A percentile compares a stretch with the other conserved stretches of the same genome.
Conservation (phyloP, 305 asterid species). For the Solanum hybrid region DNA sequence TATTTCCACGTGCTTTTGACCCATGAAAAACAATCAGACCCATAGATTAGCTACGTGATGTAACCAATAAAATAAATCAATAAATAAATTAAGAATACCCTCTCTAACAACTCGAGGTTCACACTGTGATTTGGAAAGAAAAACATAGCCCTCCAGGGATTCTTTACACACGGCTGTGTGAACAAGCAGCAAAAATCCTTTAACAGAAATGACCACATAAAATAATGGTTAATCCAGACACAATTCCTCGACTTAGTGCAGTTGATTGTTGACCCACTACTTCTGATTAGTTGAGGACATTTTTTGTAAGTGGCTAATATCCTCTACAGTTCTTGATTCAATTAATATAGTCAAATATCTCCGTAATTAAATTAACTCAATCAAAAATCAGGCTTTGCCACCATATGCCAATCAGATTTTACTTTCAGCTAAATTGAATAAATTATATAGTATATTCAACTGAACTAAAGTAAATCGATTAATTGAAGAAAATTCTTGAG, state of each 20-base stretch:
- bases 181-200: background rate
- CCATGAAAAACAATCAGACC: too few species aligned
- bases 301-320: background rate
- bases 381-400: background rate
- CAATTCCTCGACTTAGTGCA: background rate
- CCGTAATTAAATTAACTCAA: background rate
- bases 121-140: background rate
- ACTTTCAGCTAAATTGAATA: background rate
- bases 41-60: too few species aligned
- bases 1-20: too few species aligned
- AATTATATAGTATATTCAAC: background rate
- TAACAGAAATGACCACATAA: background rate
- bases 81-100: background rate
- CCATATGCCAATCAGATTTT: background rate
- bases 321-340: background rate
- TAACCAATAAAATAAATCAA: too few species aligned
- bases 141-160: background rate
- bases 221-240: background rate
- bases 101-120: background rate
- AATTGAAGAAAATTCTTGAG: background rate
- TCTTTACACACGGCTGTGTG: background rate
- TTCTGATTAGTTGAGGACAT: background rate
- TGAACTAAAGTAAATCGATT: background rate
- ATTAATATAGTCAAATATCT: background rate
- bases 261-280: background rate